phyloP scores from a whole-genome alignment of 2,329 filamentous ascomycete species.

The Diaporthe vaccinii region DNA sequence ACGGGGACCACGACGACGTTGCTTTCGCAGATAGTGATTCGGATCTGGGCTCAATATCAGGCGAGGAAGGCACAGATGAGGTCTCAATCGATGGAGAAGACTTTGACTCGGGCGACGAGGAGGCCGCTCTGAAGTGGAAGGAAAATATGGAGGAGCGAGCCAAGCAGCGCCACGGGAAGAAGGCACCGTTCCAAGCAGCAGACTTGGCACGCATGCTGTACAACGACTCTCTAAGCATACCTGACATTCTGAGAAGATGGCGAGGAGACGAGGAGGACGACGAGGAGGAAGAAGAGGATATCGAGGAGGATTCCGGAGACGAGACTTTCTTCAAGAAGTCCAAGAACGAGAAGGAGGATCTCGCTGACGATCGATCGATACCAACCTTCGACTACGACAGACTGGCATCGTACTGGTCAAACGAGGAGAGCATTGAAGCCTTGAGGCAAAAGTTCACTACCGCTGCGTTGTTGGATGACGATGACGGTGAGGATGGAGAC shows the following conservation, averaged over 20 bases:
- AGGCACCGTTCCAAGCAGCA: constrained; percentile 79
- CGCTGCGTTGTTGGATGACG: constrained; percentile 69
- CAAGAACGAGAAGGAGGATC: constrained; percentile 75
- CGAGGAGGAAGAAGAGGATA: constrained; percentile 66
- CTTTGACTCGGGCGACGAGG: constrained; percentile 74
- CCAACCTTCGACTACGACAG: constrained; percentile 85
- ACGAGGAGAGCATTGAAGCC: constrained; percentile 81
- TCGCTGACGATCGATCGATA: constrained; percentile 82
- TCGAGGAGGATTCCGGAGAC: constrained; percentile 67
- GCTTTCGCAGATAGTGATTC: constrained; percentile 98
- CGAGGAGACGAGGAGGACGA: constrained; percentile 72
- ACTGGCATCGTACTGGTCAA: constrained; percentile 87
- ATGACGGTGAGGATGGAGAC: constrained; percentile 62
- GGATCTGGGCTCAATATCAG: constrained; percentile 89
- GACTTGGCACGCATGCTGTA: constrained; percentile 93
- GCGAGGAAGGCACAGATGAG: constrained; percentile 57
- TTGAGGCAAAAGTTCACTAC: constrained; percentile 83
- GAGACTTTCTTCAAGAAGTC: constrained; percentile 77
- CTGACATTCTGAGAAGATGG: constrained; percentile 85
- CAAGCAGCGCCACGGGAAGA: constrained; percentile 76
- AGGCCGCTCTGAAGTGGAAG: constrained; percentile 86
- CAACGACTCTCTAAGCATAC: constrained; percentile 81
- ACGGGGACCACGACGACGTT: constrained; percentile 75
- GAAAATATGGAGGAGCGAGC: constrained; percentile 85
- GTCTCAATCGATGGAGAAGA: constrained; percentile 66